phyloP scores from a whole-genome alignment of 2,329 filamentous ascomycete genomes.

The Phyllosticta citriasiana region DNA sequence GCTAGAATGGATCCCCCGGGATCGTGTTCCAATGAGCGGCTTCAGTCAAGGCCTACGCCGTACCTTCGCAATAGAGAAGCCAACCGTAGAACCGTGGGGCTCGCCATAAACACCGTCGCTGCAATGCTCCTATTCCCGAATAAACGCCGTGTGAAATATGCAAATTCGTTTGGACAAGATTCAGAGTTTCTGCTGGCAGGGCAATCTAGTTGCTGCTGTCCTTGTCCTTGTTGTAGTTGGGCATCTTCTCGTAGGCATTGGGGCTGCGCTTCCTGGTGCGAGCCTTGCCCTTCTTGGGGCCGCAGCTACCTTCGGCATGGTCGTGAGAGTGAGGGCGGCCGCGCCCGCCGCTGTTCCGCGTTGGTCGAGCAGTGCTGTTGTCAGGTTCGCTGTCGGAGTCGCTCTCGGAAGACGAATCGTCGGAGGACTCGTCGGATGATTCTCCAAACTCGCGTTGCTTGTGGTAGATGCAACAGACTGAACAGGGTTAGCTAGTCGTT shows the following conservation, averaged over 20 bases:
- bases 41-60: not conserved
- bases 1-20: not conserved
- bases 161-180: slow-evolving; percentile 4
- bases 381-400: slow-evolving; percentile 47
- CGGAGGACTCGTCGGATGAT: slow-evolving; percentile 59
- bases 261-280: slow-evolving; percentile 53
- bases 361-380: slow-evolving; percentile 37
- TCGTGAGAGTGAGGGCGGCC: slow-evolving; percentile 15
- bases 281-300: slow-evolving; percentile 25
- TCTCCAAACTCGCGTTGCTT: slow-evolving; percentile 61
- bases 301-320: slow-evolving; percentile 28
- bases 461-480: slow-evolving; percentile 99
- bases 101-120: slow-evolving; percentile 8
- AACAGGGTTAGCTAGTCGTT: slow-evolving; percentile 11
- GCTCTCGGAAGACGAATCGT: slow-evolving; percentile 45
- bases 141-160: slow-evolving; percentile 6
- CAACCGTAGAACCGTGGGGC: not conserved
- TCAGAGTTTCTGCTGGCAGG: not conserved
- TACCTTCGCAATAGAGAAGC: not conserved
- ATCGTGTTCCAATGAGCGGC: not conserved
- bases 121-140: not conserved
- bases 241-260: slow-evolving; percentile 74
- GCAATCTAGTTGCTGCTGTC: not conserved
- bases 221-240: slow-evolving; percentile 30
- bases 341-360: slow-evolving; percentile 18